phyloP scores from a whole-genome alignment of 2,329 filamentous ascomycete genomes.

The Mollisia scopiformis region DNA sequence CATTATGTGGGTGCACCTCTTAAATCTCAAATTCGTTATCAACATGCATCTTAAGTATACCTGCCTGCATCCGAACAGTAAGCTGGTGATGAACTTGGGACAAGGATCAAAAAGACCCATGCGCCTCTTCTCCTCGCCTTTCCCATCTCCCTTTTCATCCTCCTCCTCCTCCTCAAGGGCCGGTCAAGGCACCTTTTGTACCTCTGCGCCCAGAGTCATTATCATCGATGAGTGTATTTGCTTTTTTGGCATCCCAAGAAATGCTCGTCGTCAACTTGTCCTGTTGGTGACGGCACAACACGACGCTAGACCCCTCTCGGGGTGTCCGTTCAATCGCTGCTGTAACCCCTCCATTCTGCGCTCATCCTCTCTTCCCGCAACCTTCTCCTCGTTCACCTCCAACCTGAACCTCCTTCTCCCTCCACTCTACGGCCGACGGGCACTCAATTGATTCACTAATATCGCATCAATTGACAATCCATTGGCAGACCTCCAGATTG shows the following conservation, averaged over 20 bases:
- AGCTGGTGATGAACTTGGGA: background rate
- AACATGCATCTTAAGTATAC: background rate
- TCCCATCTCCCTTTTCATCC: background rate
- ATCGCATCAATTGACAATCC: conserved; percentile 12
- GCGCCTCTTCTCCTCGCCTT: background rate
- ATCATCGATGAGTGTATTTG: background rate
- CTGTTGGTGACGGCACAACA: no score
- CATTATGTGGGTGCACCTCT: background rate
- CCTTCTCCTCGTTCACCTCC: background rate
- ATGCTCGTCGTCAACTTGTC: background rate
- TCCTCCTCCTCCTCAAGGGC: background rate
- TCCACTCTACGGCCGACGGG: background rate
- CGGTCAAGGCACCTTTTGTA: no score
- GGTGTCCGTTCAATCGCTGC: no score
- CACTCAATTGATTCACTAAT: background rate
- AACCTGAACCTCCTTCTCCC: background rate
- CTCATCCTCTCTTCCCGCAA: background rate
- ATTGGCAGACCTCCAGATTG: background rate
- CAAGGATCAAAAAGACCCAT: background rate
- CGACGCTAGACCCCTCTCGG: no score
- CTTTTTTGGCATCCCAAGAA: conserved; percentile 2
- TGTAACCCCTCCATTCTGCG: background rate
- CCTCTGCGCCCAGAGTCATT: background rate
- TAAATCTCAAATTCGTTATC: background rate
- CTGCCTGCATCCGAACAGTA: background rate